A percentile compares a stretch with the other conserved stretches of the same genome.
Conservation (phyloP, 2,329 filamentous ascomycete genomes). For the Sordariomycetes sp. region DNA sequence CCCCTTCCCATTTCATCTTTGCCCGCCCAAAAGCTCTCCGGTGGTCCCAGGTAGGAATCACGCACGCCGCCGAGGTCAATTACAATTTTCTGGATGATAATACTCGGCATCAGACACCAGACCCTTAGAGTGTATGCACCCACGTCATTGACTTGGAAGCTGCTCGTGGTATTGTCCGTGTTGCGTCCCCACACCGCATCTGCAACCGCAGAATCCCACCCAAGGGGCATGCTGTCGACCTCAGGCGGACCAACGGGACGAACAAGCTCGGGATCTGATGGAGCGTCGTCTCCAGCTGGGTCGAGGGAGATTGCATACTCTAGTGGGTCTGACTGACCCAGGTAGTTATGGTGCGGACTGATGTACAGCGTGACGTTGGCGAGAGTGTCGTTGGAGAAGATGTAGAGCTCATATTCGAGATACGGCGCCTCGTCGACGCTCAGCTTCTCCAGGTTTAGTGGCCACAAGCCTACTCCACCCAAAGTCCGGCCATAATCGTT, state of each 20-base stretch:
- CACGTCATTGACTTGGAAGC: constrained; percentile 24
- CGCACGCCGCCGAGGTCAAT: constrained; percentile 45
- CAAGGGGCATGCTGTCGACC: constrained; percentile 28
- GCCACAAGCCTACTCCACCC: constrained; percentile 47
- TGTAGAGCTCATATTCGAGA: constrained; percentile 52
- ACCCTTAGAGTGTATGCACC: constrained; percentile 40
- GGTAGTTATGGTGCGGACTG: constrained; percentile 43
- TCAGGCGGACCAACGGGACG: constrained; percentile 31
- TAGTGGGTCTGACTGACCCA: constrained; percentile 37
- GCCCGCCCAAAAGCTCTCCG: constrained; percentile 43
- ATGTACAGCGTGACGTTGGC: constrained; percentile 37
- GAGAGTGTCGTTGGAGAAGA: constrained; percentile 42
- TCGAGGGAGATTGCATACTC: constrained; percentile 41
- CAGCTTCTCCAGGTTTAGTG: constrained; percentile 40
- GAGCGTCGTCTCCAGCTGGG: constrained; percentile 19
- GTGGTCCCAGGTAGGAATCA: constrained; percentile 45
- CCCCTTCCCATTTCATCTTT: too few relatives aligned
- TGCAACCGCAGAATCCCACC: constrained; percentile 32
- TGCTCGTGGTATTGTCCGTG: constrained; percentile 33
- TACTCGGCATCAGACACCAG: constrained; percentile 41
- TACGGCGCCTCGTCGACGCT: constrained; percentile 38
- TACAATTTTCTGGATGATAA: constrained; percentile 47
- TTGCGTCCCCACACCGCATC: constrained; percentile 36
- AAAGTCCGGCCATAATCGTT: constrained; percentile 47
- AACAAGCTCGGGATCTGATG: constrained; percentile 22